phyloP scores from a whole-genome alignment of 768 basidiomycete species.

The Fistulinella prunicolor region DNA sequence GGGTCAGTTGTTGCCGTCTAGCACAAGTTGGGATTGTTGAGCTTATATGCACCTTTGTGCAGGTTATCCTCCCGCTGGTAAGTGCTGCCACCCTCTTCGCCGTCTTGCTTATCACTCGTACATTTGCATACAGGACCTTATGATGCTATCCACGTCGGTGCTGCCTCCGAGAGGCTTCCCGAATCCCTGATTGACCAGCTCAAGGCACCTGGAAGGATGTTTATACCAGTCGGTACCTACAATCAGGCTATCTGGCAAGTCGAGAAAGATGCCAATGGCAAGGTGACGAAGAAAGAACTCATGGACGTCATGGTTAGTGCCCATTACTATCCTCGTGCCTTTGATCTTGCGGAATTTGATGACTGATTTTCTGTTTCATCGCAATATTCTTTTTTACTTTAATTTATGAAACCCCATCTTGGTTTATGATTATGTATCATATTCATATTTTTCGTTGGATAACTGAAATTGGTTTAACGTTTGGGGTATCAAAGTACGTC shows the following conservation, averaged over 20 bases:
- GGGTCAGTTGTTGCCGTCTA: conserved; percentile 39
- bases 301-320: conserved; percentile 78
- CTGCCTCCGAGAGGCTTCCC: conserved; percentile 78
- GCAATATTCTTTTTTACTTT: no score
- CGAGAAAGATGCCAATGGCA: conserved; percentile 73
- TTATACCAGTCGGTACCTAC: conserved; percentile 80
- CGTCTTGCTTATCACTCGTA: background rate
- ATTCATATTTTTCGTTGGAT: background rate
- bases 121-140: conserved; percentile 60
- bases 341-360: conserved; percentile 12
- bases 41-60: background rate
- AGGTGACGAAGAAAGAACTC: conserved; percentile 57
- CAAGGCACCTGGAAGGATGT: conserved; percentile 75
- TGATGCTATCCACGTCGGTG: conserved; percentile 91
- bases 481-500: conserved; percentile 44
- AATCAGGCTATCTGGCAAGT: conserved; percentile 66
- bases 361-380: conserved; percentile 4
- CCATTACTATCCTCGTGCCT: conserved; percentile 1
- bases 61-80: conserved; percentile 39
- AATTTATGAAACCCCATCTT: no score
- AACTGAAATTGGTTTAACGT: no score
- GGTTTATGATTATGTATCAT: background rate
- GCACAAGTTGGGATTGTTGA: background rate
- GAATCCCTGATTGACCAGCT: conserved; percentile 73
- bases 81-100: conserved; percentile 1